Evolutionary conservation across 805 yeast species (phyloP), one percentile per base, ranked within the genome.

Genomic region (Candida khao-thaluensis): DNA sequence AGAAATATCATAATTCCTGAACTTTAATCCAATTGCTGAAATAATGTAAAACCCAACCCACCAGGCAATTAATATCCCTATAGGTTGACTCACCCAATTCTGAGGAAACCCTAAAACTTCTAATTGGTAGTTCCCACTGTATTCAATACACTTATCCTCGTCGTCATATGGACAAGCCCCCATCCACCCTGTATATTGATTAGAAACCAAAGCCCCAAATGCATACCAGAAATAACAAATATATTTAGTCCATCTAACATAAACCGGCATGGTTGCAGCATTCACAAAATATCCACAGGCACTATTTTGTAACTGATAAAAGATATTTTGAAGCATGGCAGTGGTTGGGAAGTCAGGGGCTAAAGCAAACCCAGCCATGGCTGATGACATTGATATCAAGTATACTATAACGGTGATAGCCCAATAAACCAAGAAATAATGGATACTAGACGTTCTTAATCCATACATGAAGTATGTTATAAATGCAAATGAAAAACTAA

Each of bases 171-270:
- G 70, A 50, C 87, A 81, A 37, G 74, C 77, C 10, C 88, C 88
- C 29, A 57, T 44, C 63, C 69, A 84, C 23, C 72, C 76, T 1
- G 83, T 67, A 53, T 76, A 87, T 49, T 85, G 81, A 52, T 81
- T 83, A 0, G 89, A 72, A 28, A 74, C 51, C 41, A 81, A 52
- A 2, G 80, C 81, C 2, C 93, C 93, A 59, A 83, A 84, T 0
- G 81, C 81, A 53, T 83, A 87, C 86, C 90, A 88, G 37, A 82
- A 70, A 54, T 76, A 84, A 0, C 91, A 81, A 41, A 81, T 64
- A 58, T 84, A 87, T 54, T 82, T 85, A 4, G 82, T 73, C 96
- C 96, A 87, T 24, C 87, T 69, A 7, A 87, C 95, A 52, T 88
- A 88, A 1, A 85, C 95, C 0, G 95, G 95, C 79, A 86, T 72